Percentiles rank a stretch among this genome's conserved stretches.
Evolutionary conservation across 495 filamentous ascomycete genomes (phyloP).

Genomic region (Aspergillus kassunensis): DNA sequence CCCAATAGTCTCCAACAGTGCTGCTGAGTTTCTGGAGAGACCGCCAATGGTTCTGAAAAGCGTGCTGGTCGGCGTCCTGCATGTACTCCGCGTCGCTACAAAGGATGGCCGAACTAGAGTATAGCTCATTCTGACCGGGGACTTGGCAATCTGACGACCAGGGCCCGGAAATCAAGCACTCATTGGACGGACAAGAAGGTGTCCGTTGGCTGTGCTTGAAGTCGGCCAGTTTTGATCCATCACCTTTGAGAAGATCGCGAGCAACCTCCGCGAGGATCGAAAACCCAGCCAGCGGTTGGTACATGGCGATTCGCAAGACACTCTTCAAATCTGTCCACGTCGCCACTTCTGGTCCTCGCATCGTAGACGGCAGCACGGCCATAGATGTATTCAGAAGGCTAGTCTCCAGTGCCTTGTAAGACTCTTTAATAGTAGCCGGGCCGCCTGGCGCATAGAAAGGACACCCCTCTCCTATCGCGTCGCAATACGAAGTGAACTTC

Average conservation of each 20-base stretch:
- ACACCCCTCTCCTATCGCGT: constrained; percentile 40
- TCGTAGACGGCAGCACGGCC: constrained; percentile 32
- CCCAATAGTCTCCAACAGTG: constrained; percentile 55
- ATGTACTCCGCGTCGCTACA: constrained; percentile 57
- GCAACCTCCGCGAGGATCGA: constrained; percentile 51
- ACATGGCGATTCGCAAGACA: constrained; percentile 36
- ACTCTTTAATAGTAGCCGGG: constrained; percentile 33
- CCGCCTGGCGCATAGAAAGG: constrained; percentile 39
- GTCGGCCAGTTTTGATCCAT: constrained; percentile 50
- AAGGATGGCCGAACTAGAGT: constrained; percentile 52
- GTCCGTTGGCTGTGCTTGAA: constrained; percentile 36
- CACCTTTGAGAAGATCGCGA: constrained; percentile 48
- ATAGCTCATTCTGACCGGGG: constrained; percentile 33
- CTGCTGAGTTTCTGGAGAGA: constrained; percentile 44
- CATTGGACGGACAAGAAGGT: constrained; percentile 36
- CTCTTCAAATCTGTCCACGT: constrained; percentile 40
- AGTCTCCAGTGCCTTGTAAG: constrained; percentile 37
- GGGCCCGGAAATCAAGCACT: constrained; percentile 31
- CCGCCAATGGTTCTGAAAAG: constrained; percentile 46
- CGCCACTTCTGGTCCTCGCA: constrained; percentile 39
- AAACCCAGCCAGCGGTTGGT: constrained; percentile 59
- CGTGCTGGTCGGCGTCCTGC: constrained; percentile 30
- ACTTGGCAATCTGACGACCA: constrained; percentile 42
- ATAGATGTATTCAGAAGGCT: constrained; percentile 43
- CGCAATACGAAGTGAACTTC: constrained; percentile 46